These are phyloP conservation scores for Exserohilum turcica DNA, from an alignment of 2,329 filamentous ascomycete species.

Conservation along the genomic window DNA sequence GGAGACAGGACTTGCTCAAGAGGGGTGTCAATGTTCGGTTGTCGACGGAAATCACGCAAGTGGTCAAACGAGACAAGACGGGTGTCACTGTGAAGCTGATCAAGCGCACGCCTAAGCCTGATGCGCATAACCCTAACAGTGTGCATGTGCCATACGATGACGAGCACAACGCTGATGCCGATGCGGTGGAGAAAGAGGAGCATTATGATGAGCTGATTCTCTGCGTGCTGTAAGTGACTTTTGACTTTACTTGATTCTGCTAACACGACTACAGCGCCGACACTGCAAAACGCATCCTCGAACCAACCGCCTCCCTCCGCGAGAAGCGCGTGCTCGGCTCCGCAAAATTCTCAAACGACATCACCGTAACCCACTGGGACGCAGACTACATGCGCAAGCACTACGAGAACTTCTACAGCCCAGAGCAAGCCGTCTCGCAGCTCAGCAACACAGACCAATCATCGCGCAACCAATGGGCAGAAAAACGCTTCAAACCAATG, in stretches of 20 bases:
- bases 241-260: background rate
- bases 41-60: constrained; percentile 60
- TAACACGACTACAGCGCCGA: constrained; percentile 49
- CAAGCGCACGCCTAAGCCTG: constrained; percentile 49
- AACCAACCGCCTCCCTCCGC: constrained; percentile 61
- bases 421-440: constrained; percentile 51
- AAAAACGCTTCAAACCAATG: constrained; percentile 65
- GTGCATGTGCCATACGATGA: constrained; percentile 48
- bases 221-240: constrained; percentile 56
- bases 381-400: constrained; percentile 68
- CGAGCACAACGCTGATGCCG: constrained; percentile 47
- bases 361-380: constrained; percentile 72
- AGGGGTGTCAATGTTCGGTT: constrained; percentile 63
- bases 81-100: constrained; percentile 59
- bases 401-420: constrained; percentile 67
- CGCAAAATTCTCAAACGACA: constrained; percentile 71
- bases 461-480: constrained; percentile 51
- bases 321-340: constrained; percentile 73
- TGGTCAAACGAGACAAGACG: constrained; percentile 58
- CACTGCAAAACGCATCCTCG: constrained; percentile 63
- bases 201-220: constrained; percentile 70
- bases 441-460: constrained; percentile 52
- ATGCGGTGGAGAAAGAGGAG: constrained; percentile 53
- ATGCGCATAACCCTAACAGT: constrained; percentile 54
- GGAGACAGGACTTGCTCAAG: constrained; percentile 59